A percentile compares a stretch with the other conserved stretches of the same genome.
These are phyloP conservation scores for Cornus kousa DNA, from an alignment of 148 eudicot genomes.

Conservation along the genomic window DNA sequence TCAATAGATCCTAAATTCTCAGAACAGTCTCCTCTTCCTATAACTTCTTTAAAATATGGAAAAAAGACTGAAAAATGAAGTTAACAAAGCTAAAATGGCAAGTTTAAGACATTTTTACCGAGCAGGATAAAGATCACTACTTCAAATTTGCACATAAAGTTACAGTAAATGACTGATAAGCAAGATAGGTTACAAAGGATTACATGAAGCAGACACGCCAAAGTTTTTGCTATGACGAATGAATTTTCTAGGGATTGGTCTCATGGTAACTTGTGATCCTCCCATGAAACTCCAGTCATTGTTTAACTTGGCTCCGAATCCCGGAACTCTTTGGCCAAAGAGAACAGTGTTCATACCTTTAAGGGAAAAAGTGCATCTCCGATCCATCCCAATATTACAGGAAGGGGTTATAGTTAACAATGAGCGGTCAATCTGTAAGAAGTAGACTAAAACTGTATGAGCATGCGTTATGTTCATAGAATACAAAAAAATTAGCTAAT, in stretches of 20 bases:
- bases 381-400: conserved; percentile 14
- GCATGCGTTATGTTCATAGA: neutral
- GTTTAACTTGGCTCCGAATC: conserved; percentile 24
- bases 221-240: conserved; percentile 25
- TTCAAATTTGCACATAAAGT: neutral
- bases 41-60: too few relatives aligned
- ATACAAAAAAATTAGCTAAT: too few relatives aligned
- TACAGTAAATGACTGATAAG: neutral
- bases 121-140: neutral
- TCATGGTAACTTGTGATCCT: conserved; percentile 36
- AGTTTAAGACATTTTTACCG: neutral
- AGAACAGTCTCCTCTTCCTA: neutral
- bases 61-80: neutral
- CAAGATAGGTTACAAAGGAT: conserved; percentile 19
- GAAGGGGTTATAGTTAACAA: conserved; percentile 19
- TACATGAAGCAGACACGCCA: conserved; percentile 61
- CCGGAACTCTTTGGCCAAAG: conserved; percentile 26
- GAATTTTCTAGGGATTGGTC: conserved; percentile 28
- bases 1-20: neutral
- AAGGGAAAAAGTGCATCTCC: conserved; percentile 25
- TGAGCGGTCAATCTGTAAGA: conserved; percentile 39
- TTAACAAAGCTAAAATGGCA: neutral
- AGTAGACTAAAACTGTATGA: conserved; percentile 11
- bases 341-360: conserved; percentile 25
- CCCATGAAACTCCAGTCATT: conserved; percentile 43